Evolutionary conservation across 495 filamentous ascomycete species (phyloP).

Genomic region (Talaromyces adpressus): DNA sequence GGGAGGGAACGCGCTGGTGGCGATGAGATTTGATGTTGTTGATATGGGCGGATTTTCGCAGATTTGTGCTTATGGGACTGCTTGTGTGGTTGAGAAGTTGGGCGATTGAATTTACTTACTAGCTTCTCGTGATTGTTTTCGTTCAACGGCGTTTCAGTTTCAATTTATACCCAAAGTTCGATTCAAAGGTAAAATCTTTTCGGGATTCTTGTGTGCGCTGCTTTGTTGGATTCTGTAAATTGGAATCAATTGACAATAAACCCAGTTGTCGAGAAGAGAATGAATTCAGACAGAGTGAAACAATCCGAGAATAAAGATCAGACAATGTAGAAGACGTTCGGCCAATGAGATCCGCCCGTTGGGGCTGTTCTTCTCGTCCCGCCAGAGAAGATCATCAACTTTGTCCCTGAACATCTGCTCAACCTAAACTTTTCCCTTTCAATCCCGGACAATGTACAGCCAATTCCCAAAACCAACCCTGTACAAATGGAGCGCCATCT

Average conservation of each 20-base stretch:
- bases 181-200: neutral
- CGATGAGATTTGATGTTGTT: slow-evolving; percentile 44
- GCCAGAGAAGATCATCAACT: neutral
- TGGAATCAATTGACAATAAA: too few species aligned
- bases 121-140: too few species aligned
- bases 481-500: neutral
- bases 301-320: neutral
- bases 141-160: too few species aligned
- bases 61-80: slow-evolving; percentile 54
- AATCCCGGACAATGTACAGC: neutral
- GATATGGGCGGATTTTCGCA: slow-evolving; percentile 41
- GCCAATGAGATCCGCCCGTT: neutral
- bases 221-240: too few species aligned
- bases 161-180: neutral
- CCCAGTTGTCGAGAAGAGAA: too few species aligned
- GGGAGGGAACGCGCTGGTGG: slow-evolving; percentile 55
- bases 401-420: neutral
- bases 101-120: slow-evolving; percentile 11
- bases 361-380: neutral
- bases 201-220: neutral
- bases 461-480: neutral
- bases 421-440: neutral
- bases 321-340: neutral
- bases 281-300: neutral
- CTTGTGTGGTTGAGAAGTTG: slow-evolving; percentile 44